Percentiles rank a stretch among this genome's conserved stretches.
Conservation (phyloP, 1,284 basidiomycete genomes). For the Austroboletus olivaceoglutinosus region DNA sequence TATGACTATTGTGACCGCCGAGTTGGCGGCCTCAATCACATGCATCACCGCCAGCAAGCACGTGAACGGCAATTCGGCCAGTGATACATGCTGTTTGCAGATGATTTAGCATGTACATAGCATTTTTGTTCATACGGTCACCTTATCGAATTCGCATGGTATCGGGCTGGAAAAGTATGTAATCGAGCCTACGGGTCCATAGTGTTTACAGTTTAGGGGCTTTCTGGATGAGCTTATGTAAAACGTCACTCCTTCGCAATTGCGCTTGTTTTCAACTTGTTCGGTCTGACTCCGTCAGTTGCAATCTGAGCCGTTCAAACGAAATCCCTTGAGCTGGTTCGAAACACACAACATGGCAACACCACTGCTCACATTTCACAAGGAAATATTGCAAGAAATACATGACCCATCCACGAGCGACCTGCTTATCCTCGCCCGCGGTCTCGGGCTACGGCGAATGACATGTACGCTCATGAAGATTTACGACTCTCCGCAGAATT, state of each 20-base stretch:
- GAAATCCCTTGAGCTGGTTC: neutral
- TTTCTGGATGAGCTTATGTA: too few relatives aligned
- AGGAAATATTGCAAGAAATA: slow-evolving; percentile 59
- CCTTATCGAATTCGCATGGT: too few relatives aligned
- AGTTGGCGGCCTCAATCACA: neutral
- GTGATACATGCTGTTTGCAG: too few relatives aligned
- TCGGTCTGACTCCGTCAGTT: too few relatives aligned
- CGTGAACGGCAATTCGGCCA: neutral
- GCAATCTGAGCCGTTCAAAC: slow-evolving; percentile 1
- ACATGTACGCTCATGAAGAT: slow-evolving; percentile 87
- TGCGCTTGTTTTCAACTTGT: too few relatives aligned
- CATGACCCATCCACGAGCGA: slow-evolving; percentile 81
- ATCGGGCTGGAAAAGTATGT: too few relatives aligned
- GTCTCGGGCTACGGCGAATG: slow-evolving; percentile 79
- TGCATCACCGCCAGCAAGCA: neutral
- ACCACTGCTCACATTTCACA: slow-evolving; percentile 62
- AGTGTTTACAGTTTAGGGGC: too few relatives aligned
- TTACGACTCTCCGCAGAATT: slow-evolving; percentile 84
- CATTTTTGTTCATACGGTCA: too few relatives aligned
- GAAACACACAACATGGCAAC: slow-evolving; percentile 20
- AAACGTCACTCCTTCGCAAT: neutral
- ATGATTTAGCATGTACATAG: too few relatives aligned
- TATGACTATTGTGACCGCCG: neutral
- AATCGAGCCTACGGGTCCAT: too few relatives aligned
- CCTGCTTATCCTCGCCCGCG: slow-evolving; percentile 81